Percentiles rank a stretch among this genome's conserved stretches.
These are phyloP conservation scores for Blastocladiella emersonii DNA, from an alignment of 371 early-diverging fungal genomes.

Conservation along the genomic window DNA sequence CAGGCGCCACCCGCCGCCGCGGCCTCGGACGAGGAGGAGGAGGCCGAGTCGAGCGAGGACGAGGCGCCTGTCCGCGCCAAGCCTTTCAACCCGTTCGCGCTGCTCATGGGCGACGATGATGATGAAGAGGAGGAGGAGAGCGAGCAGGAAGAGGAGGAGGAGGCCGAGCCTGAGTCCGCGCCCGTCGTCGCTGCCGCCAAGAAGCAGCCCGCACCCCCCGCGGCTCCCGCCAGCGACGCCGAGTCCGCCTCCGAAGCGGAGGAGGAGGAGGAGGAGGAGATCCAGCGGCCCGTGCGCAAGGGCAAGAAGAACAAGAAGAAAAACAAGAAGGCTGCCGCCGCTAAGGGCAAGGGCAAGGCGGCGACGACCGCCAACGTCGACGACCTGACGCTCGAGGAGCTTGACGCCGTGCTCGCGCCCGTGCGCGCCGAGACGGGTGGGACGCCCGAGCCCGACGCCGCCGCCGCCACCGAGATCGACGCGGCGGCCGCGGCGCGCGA, in stretches of 20 bases:
- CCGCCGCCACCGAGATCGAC: background rate
- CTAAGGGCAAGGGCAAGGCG: background rate
- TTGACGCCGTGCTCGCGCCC: background rate
- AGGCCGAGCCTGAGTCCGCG: background rate
- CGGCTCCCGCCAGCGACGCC: background rate
- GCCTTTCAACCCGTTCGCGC: background rate
- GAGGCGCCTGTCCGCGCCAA: background rate
- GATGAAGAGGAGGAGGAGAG: background rate
- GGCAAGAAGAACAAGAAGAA: background rate
- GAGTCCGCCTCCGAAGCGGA: background rate
- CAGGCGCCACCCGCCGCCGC: background rate
- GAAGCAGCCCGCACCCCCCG: background rate
- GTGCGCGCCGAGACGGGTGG: too few relatives aligned
- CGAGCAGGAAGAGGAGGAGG: background rate
- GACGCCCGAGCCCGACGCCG: background rate
- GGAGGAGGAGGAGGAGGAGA: background rate
- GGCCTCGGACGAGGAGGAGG: background rate
- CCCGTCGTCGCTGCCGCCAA: background rate
- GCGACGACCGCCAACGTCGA: background rate
- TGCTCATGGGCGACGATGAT: background rate
- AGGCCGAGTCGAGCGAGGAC: background rate
- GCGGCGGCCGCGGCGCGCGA: background rate
- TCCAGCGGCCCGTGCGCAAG: background rate
- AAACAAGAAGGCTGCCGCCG: background rate
- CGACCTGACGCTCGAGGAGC: background rate